Evolutionary conservation across 2,329 filamentous ascomycete genomes (phyloP).

Genomic region (Aspergillus terreus): DNA sequence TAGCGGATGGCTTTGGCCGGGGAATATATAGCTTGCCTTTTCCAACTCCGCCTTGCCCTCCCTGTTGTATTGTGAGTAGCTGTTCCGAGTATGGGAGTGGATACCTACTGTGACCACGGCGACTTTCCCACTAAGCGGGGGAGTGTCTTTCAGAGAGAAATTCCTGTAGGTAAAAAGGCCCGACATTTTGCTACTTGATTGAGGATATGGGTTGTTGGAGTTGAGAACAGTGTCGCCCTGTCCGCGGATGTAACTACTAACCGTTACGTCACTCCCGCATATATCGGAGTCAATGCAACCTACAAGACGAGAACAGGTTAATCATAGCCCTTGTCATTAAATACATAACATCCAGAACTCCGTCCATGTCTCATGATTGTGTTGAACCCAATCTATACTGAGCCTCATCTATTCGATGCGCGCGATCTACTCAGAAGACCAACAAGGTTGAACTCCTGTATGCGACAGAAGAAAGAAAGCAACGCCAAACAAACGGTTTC

Average conservation of each 20-base stretch:
- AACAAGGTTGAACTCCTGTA: not conserved
- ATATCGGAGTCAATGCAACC: not conserved
- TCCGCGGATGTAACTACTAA: not conserved
- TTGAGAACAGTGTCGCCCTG: too few species aligned
- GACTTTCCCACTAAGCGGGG: constrained; percentile 23
- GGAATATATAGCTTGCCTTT: constrained; percentile 9
- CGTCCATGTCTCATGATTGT: constrained; percentile 8
- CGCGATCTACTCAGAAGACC: not conserved
- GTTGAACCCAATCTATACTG: constrained; percentile 16
- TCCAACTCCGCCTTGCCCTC: constrained; percentile 30
- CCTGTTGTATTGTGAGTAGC: constrained; percentile 6
- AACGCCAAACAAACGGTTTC: not conserved
- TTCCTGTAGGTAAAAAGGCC: constrained; percentile 24
- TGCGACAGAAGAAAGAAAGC: constrained; percentile 7
- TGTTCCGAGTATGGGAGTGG: not conserved
- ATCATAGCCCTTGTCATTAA: not conserved
- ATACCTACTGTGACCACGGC: constrained; percentile 27
- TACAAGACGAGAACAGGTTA: not conserved
- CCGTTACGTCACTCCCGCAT: not conserved
- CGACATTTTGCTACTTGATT: constrained; percentile 16
- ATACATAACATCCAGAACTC: not conserved
- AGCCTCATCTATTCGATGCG: not conserved
- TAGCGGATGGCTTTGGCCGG: too few species aligned
- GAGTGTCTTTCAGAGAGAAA: constrained; percentile 25
- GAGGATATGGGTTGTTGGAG: not conserved